Evolutionary conservation across 768 basidiomycete genomes (phyloP).

Genomic region (Kwoniella dejecticola): DNA sequence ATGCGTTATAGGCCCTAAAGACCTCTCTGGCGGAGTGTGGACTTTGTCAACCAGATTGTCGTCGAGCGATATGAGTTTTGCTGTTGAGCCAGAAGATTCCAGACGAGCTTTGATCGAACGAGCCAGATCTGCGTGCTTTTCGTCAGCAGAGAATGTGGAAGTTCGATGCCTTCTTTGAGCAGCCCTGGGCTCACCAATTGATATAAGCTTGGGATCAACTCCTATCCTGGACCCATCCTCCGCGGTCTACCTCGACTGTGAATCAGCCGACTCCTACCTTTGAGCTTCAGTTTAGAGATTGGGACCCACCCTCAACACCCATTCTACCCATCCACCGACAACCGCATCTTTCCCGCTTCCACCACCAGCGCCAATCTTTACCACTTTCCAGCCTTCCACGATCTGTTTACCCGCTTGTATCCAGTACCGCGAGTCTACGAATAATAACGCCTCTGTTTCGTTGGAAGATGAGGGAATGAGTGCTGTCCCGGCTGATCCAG

Average conservation of each 20-base stretch:
- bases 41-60: slow-evolving; percentile 47
- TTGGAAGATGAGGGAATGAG: slow-evolving; percentile 29
- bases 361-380: slow-evolving; percentile 29
- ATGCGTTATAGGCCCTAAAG: slow-evolving; percentile 61
- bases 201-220: slow-evolving; percentile 49
- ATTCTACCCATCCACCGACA: slow-evolving; percentile 37
- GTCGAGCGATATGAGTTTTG: slow-evolving; percentile 33
- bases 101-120: slow-evolving; percentile 25
- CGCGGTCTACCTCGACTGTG: too few relatives aligned
- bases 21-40: slow-evolving; percentile 61
- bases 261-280: slow-evolving; percentile 32
- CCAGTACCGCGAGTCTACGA: slow-evolving; percentile 55
- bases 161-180: background rate
- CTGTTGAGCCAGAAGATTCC: slow-evolving; percentile 19
- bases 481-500: slow-evolving; percentile 51
- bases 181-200: slow-evolving; percentile 22
- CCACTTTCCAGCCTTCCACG: slow-evolving; percentile 39
- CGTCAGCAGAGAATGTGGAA: background rate
- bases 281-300: background rate
- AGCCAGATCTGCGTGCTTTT: slow-evolving; percentile 9
- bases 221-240: slow-evolving; percentile 46
- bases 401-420: slow-evolving; percentile 50
- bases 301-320: slow-evolving; percentile 37
- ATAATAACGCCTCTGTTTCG: slow-evolving; percentile 31
- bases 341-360: slow-evolving; percentile 27